Evolutionary conservation across 2,329 filamentous ascomycete genomes (phyloP), one percentile per base, ranked within the genome.

Genomic region (Cercospora sp.): DNA sequence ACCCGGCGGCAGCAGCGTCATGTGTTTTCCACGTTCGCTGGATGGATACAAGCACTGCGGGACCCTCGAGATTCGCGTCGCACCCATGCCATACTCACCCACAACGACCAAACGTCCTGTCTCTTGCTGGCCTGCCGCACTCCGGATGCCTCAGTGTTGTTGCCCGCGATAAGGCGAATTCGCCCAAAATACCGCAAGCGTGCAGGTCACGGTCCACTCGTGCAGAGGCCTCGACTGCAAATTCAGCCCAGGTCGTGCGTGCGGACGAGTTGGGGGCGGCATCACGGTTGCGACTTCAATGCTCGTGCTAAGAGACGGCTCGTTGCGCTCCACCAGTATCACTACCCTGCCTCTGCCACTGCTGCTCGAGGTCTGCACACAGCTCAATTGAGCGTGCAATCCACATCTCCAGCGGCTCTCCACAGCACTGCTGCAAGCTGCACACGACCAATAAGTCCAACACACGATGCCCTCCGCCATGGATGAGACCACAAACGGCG

Each of bases 121-220:
- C 24, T 53, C 21, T 12, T 21, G 24, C 49, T 12, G 24, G 53
- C 53, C 30, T n/a, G 3, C 7, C 5, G 53, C 26, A 58, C 53
- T 16, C 30, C 30, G 26, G 12, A 28, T 58, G 53, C 26, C 53
- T n/a, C 13, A 32, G 24, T 26, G 13, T 13, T 58, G 26, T 12
- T 30, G 53, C 26, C 53, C 13, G 53, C 53, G 24, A 24, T 34
- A 58, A 40, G 53, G 53, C 53, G 16, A 32, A 28, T 32, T 58
- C 53, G 53, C 53, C 53, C 53, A 58, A 58, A 30, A n/a, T 58
- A 26, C 53, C 53, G 53, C 53, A 58, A 58, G 53, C 53, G 26
- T 58, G 53, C 53, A 58, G 53, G 24, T 58, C 53, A 58, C 53
- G 53, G 53, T 58, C 53, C 53, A 58, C 53, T 26, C 53, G 26